Evolutionary conservation across 352 stramenopile genomes (phyloP), one percentile per base, ranked within the genome.

Genomic region (Aphanomyces cochlioides): DNA sequence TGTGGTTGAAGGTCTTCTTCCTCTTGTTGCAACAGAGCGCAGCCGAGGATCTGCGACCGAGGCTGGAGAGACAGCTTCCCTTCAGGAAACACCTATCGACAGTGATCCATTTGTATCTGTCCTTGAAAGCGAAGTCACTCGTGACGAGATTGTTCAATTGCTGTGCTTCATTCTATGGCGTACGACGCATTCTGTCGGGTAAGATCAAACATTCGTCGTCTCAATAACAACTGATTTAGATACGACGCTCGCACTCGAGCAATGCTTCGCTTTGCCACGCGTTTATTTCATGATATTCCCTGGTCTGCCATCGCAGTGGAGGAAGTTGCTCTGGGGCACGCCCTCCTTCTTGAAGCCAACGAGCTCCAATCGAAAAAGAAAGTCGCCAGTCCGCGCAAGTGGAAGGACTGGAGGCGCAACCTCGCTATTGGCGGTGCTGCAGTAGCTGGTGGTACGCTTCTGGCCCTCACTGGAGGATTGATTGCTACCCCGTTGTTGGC

Each of bases 401-500:
- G 90, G 7, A 86, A 79, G 75, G 85, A 95, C 73, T 92, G 84
- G 87, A 92, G 90, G 74, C 80, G 87, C 12, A 92, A 95, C 61
- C 79, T 72, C 0, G 77, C 73, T 2, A 95, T 95, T 66, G 87
- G 85, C 5, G 83, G 78, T 0, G 87, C 87, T 0, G 84, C 85
- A 2, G 78, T 95, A 17, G 83, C 85, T 0, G 87, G 87, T 37
- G 87, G 87, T 1, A 84, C 85, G 1, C 66, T 95, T 41, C 72
- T 95, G 7, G 87, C 87, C 0, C 70, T 95, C 48, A 95, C 87
- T 0, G 87, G 87, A 13, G 87, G 85, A 0, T 15, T 93, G 0
- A 28, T 28, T 28, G 85, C 80, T 0, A 80, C 80, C 5, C 84
- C 87, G 5, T 77, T 77, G 0, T 89, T 95, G 71, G 85, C 81